Conservation (phyloP, 2,329 filamentous ascomycete species). For the Apiospora marii region DNA sequence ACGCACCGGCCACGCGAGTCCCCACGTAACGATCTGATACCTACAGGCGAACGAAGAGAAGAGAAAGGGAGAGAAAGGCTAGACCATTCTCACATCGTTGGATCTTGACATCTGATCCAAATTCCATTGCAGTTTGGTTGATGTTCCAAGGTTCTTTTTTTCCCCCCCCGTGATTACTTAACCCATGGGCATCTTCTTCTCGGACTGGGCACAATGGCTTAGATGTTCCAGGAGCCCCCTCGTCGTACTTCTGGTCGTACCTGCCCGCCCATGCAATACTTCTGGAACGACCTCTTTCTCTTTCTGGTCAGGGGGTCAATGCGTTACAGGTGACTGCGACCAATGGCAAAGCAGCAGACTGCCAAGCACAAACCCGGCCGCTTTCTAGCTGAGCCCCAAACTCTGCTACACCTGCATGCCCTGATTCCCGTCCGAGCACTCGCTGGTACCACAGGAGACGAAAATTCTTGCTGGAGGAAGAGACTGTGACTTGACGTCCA, state of each 20-base stretch:
- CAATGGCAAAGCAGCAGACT: neutral
- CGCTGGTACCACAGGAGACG: too few species aligned
- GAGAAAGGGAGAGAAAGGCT: neutral
- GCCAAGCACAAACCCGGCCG: neutral
- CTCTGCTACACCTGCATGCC: neutral
- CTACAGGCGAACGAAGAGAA: neutral
- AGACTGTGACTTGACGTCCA: neutral
- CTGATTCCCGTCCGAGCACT: too few species aligned
- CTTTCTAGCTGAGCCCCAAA: neutral
- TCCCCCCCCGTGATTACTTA: too few species aligned
- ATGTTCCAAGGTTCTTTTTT: neutral
- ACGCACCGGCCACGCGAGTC: neutral
- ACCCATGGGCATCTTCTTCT: neutral
- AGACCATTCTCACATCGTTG: too few species aligned
- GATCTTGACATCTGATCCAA: neutral
- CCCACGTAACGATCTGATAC: neutral
- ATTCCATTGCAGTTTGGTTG: neutral
- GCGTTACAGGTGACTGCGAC: neutral
- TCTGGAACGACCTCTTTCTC: constrained; percentile 1
- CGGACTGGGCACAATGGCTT: neutral
- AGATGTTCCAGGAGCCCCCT: constrained; percentile 7
- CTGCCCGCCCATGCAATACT: neutral
- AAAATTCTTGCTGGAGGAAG: neutral
- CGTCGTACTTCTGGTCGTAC: neutral
- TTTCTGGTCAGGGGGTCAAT: neutral